A percentile compares a stretch with the other conserved stretches of the same genome.
phyloP scores from a whole-genome alignment of 306 rosid genomes.

The Quercus glauca region DNA sequence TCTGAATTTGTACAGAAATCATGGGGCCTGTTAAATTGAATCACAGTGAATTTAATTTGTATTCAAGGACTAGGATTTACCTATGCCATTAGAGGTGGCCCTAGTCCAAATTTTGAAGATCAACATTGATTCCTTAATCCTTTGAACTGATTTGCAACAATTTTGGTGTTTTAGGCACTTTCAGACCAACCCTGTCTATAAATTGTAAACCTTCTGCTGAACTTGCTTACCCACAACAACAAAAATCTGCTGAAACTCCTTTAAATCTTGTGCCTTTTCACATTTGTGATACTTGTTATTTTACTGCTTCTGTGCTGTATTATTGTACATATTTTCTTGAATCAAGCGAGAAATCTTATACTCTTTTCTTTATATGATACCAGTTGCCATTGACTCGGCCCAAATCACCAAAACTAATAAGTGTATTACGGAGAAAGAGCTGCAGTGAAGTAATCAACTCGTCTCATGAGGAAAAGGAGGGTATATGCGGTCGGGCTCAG shows the following conservation, averaged over 20 bases:
- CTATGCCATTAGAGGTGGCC: not conserved
- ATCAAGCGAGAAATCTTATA: not conserved
- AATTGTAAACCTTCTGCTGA: not conserved
- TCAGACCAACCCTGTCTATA: not conserved
- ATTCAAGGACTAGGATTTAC: not conserved
- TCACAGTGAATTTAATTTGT: constrained; percentile 4
- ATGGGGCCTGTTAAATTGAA: not conserved
- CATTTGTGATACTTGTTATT: not conserved
- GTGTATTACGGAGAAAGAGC: constrained; percentile 69
- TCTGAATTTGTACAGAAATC: constrained; percentile 6
- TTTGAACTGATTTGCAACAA: not conserved
- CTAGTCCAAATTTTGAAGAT: constrained; percentile 7
- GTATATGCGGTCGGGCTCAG: constrained; percentile 37
- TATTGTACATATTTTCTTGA: not conserved
- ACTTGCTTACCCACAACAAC: too few species aligned
- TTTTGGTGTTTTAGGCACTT: not conserved
- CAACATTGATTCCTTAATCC: not conserved
- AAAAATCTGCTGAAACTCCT: not conserved
- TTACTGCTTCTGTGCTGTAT: constrained; percentile 9
- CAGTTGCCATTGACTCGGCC: constrained; percentile 93
- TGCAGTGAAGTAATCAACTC: constrained; percentile 50
- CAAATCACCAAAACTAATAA: constrained; percentile 72
- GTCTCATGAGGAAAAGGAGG: constrained; percentile 32
- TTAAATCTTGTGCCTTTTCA: not conserved
- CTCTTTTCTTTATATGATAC: constrained; percentile 17